A percentile compares a stretch with the other conserved stretches of the same genome.
These are phyloP conservation scores for Aethionema arabicum DNA, from an alignment of 345 rosid species.

Conservation along the genomic window DNA sequence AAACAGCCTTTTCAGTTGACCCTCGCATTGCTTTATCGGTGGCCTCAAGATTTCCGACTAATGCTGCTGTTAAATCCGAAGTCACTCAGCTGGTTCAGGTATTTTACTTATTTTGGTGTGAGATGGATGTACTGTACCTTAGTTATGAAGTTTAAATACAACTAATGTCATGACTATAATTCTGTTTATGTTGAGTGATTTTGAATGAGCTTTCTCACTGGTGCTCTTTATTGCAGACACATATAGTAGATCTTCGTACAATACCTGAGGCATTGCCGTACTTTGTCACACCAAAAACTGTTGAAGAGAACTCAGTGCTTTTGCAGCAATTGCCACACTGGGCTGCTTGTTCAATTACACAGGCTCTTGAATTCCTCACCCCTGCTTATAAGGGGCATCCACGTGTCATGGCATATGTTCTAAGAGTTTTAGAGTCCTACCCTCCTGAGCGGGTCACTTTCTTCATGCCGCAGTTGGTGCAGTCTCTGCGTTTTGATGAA, in stretches of 20 bases:
- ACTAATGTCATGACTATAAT: slow-evolving; percentile 12
- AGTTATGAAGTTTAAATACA: slow-evolving; percentile 2
- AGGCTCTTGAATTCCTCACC: slow-evolving; percentile 93
- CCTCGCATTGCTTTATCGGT: slow-evolving; percentile 81
- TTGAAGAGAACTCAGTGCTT: slow-evolving; percentile 89
- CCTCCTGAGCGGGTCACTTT: slow-evolving; percentile 97
- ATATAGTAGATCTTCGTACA: slow-evolving; percentile 71
- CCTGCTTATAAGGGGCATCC: slow-evolving; percentile 97
- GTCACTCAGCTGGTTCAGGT: slow-evolving; percentile 93
- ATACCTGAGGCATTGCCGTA: slow-evolving; percentile 97
- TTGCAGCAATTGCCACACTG: slow-evolving; percentile 99
- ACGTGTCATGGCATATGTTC: slow-evolving; percentile 99
- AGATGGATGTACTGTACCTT: slow-evolving; percentile 14
- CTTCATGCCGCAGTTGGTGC: slow-evolving; percentile 99
- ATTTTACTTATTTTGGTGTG: slow-evolving; percentile 11
- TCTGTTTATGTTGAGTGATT: slow-evolving; percentile 29
- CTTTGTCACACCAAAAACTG: slow-evolving; percentile 92
- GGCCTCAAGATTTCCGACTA: slow-evolving; percentile 81
- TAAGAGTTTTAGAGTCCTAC: slow-evolving; percentile 95
- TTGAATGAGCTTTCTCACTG: slow-evolving; percentile 20
- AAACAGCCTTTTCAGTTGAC: slow-evolving; percentile 88
- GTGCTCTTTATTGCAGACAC: slow-evolving; percentile 52
- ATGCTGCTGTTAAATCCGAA: slow-evolving; percentile 69
- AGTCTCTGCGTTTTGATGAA: slow-evolving; percentile 87
- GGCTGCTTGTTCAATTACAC: slow-evolving; percentile 97